A percentile compares a stretch with the other conserved stretches of the same genome.
Conservation (phyloP, 2,329 filamentous ascomycete species). For the Cladophialophora chaetospira region DNA sequence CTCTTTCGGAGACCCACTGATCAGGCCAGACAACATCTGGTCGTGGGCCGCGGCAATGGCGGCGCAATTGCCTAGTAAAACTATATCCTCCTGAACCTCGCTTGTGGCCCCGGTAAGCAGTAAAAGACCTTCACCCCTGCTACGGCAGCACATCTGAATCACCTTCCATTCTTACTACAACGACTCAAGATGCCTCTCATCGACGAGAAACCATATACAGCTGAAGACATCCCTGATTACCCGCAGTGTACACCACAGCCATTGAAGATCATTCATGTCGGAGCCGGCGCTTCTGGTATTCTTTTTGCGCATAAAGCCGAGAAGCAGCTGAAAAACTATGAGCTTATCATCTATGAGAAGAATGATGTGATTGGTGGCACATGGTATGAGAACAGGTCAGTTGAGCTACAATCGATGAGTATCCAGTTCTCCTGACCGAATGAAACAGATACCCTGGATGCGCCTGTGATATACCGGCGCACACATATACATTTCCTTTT, state of each 20-base stretch:
- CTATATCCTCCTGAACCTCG: too few relatives aligned
- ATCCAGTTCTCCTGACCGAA: neutral
- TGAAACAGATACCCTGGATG: constrained; percentile 18
- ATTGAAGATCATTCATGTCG: constrained; percentile 30
- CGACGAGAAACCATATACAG: constrained; percentile 9
- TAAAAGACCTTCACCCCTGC: neutral
- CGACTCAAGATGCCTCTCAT: constrained; percentile 11
- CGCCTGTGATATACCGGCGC: constrained; percentile 41
- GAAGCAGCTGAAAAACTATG: constrained; percentile 40
- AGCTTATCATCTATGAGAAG: constrained; percentile 28
- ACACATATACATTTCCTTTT: constrained; percentile 29
- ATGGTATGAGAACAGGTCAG: constrained; percentile 23
- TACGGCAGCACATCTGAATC: neutral
- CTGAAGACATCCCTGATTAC: constrained; percentile 20
- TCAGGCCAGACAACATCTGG: neutral
- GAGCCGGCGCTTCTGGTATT: constrained; percentile 27
- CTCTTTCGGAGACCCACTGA: neutral
- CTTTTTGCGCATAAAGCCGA: constrained; percentile 23
- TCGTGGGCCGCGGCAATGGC: neutral
- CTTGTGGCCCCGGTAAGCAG: neutral
- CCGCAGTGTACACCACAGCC: constrained; percentile 24
- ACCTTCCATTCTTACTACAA: neutral
- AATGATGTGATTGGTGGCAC: constrained; percentile 23
- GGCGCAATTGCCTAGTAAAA: neutral
- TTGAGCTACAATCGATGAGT: neutral